A percentile compares a stretch with the other conserved stretches of the same genome.
Conservation (phyloP, 345 rosid species). For the Salix caprea region DNA sequence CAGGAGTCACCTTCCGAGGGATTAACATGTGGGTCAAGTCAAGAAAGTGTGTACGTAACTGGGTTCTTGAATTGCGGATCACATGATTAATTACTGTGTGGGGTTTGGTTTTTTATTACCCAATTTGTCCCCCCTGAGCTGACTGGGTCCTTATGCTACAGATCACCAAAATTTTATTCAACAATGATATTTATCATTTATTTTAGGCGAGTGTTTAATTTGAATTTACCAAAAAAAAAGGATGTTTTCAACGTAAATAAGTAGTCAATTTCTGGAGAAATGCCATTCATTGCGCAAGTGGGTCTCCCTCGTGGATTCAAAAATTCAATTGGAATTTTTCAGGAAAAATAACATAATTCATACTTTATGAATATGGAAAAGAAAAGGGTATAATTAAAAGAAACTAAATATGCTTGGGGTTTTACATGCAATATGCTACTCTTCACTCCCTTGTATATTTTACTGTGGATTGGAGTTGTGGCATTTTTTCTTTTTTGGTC, state of each 20-base stretch:
- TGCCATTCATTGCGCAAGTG: not conserved
- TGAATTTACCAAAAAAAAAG: no score
- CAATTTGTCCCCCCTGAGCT: not conserved
- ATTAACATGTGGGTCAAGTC: slow-evolving; percentile 15
- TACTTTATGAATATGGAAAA: not conserved
- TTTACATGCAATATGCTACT: no score
- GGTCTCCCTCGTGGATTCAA: no score
- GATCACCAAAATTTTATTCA: no score
- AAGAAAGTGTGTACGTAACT: not conserved
- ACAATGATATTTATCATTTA: no score
- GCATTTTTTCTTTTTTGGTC: no score
- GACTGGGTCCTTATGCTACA: not conserved
- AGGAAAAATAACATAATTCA: no score
- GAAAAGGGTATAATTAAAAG: no score
- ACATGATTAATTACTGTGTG: not conserved
- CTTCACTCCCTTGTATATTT: no score
- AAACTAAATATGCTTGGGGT: no score
- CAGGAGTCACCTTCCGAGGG: slow-evolving; percentile 3
- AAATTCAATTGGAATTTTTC: not conserved
- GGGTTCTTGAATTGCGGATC: not conserved
- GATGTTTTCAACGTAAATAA: not conserved
- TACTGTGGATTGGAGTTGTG: no score
- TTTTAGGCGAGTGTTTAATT: not conserved
- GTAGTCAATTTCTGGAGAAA: no score
- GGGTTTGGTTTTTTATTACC: not conserved